These are phyloP conservation scores for Tuctoria greenei DNA, from an alignment of 176 grass and related monocot genomes.

Conservation along the genomic window DNA sequence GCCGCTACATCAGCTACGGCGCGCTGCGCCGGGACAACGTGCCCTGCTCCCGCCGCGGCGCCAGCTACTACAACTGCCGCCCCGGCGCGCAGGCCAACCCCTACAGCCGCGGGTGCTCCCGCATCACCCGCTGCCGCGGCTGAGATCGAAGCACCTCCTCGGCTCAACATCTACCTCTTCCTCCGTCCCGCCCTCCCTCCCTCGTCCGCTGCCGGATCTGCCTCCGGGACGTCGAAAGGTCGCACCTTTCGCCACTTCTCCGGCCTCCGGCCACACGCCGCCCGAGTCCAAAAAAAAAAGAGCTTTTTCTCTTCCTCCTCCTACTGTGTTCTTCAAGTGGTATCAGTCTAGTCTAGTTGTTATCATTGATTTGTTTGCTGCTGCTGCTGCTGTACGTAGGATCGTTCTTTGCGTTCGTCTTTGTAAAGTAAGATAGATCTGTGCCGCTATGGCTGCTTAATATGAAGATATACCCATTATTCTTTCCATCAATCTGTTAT, in stretches of 20 bases:
- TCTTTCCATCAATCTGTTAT: constrained; percentile 3
- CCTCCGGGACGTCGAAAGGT: not conserved
- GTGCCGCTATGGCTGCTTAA: constrained; percentile 1
- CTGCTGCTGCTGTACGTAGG: constrained; percentile 5
- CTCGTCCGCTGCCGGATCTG: not conserved
- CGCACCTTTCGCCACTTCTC: not conserved
- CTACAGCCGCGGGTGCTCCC: constrained; percentile 74
- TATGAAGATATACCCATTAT: constrained; percentile 25
- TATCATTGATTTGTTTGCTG: constrained; percentile 16
- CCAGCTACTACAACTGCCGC: constrained; percentile 89
- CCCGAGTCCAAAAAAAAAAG: constrained; percentile 7
- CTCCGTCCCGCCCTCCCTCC: not conserved
- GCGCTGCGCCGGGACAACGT: constrained; percentile 60
- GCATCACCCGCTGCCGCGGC: constrained; percentile 77
- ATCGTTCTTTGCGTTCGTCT: not conserved
- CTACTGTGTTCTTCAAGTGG: not conserved
- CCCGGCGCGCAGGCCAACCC: constrained; percentile 69
- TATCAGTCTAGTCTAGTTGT: not conserved
- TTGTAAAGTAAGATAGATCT: constrained; percentile 44
- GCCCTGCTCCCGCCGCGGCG: constrained; percentile 69
- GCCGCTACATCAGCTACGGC: constrained; percentile 74
- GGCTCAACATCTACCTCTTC: too few species aligned
- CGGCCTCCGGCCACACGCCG: not conserved
- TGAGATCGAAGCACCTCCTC: not conserved
- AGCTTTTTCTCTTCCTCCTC: not conserved